A percentile compares a stretch with the other conserved stretches of the same genome.
phyloP scores from a whole-genome alignment of 2,329 filamentous ascomycete species.

The Purpureocillium lavendulum region DNA sequence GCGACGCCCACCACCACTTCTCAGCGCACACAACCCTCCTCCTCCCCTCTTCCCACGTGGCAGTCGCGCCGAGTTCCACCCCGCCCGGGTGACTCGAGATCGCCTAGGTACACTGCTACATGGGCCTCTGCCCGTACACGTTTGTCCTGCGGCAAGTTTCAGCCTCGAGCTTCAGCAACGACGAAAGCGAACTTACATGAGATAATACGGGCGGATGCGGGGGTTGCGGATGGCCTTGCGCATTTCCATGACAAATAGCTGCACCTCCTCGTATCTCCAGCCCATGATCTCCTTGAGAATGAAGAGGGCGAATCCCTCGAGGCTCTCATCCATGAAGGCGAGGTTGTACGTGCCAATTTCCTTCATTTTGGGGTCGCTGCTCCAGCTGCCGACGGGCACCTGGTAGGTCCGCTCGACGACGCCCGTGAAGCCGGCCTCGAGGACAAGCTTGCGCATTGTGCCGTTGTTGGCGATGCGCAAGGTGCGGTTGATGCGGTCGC shows the following conservation, averaged over 20 bases:
- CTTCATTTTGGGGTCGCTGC: conserved; percentile 8
- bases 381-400: conserved; percentile 9
- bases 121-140: background rate
- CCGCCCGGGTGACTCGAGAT: no score
- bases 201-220: conserved; percentile 14
- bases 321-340: conserved; percentile 15
- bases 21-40: no score
- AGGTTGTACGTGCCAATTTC: conserved; percentile 12
- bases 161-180: background rate
- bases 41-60: no score
- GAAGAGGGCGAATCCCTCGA: conserved; percentile 18
- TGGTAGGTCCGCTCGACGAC: conserved; percentile 7
- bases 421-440: conserved; percentile 14
- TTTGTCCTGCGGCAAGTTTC: conserved; percentile 1
- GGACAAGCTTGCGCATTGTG: conserved; percentile 12
- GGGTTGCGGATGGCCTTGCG: conserved; percentile 12
- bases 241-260: conserved; percentile 15
- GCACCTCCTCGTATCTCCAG: conserved; percentile 14
- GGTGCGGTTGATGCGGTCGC: conserved; percentile 14
- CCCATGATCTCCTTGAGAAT: conserved; percentile 18
- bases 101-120: no score
- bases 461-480: conserved; percentile 12
- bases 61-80: no score
- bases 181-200: conserved; percentile 14
- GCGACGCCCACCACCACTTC: no score